These are phyloP conservation scores for Polygonum maritimum DNA, from an alignment of 148 eudicot genomes.

Conservation along the genomic window DNA sequence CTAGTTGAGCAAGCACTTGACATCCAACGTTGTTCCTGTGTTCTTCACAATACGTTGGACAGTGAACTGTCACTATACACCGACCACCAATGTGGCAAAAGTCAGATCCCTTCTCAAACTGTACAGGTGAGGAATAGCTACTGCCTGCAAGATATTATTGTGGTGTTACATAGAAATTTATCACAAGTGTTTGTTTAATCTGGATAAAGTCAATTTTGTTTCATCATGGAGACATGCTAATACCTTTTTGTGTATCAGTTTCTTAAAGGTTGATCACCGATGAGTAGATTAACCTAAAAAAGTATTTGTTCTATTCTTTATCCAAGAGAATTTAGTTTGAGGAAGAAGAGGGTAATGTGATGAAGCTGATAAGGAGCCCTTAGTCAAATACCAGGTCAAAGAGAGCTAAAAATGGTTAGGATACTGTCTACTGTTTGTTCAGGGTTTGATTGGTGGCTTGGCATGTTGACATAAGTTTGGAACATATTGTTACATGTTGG, in stretches of 20 bases:
- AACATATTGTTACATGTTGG: not conserved
- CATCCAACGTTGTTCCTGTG: slow-evolving; percentile 53
- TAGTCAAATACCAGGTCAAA: not conserved
- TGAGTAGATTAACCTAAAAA: not conserved
- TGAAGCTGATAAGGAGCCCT: not conserved
- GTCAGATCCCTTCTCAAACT: slow-evolving; percentile 65
- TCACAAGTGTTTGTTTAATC: not conserved
- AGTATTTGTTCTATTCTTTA: not conserved
- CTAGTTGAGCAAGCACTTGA: slow-evolving; percentile 77
- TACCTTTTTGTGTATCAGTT: not conserved
- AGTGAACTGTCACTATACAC: slow-evolving; percentile 55
- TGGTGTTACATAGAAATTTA: not conserved
- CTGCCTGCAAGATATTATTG: not conserved
- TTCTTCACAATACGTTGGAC: slow-evolving; percentile 62
- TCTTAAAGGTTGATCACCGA: not conserved
- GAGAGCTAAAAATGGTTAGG: not conserved
- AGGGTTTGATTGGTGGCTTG: not conserved
- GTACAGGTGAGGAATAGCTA: slow-evolving; percentile 40
- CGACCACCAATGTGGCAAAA: slow-evolving; percentile 81
- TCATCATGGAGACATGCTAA: not conserved
- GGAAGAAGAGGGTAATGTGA: not conserved
- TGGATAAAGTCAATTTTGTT: not conserved
- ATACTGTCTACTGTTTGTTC: not conserved
- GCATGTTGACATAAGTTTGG: not conserved
- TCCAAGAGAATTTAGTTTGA: not conserved